Base-by-base conservation (phyloP, 257 asterid genomes). In the Henckelia pumila region DNA sequence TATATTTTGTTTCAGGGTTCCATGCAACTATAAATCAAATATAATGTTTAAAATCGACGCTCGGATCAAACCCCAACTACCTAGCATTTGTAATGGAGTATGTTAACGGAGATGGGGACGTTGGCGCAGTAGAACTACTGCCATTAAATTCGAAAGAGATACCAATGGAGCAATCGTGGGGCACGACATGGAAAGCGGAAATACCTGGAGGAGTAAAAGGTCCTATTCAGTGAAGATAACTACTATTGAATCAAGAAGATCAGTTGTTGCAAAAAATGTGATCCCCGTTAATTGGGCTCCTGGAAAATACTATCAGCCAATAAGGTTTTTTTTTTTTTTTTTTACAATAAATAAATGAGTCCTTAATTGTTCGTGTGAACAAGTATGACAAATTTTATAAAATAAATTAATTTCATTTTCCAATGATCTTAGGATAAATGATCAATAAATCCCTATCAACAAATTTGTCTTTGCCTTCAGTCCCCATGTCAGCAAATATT, bases 111-210 rank as follows among this genome's bases (percentile, higher is more conserved):
- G 77, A 75, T 63, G 80, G 77, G n/a, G 68, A 55, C 2, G 35
- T 78, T 26, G 32, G 47, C 13, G 63, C 24, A 0, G 66, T 70
- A 8, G 71, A 47, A n/a, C 28, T 74, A 6, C 22, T 30, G 26
- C 33, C 75, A 6, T 11, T 63, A 5, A 32, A 62, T 10, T 61
- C 72, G 6, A 22, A 13, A 4, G n/a, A 11, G 71, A 47, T 66
- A 44, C 49, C 71, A 1, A 71, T 78, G 83, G 53, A 67, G 53
- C 64, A 71, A 58, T 33, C 33, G 10, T 73, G 56, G 56, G 83
- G 80, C 7, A 73, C 75, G 3, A 40, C 67, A 33, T 71, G 74
- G 74, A 71, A 19, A 3, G 6, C 20, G 0, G 16, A 53, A 68
- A n/a, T 70, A 9, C 58, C 62, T 0, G 32, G 0, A 0, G 56